Percentiles rank a stretch among this genome's conserved stretches.
These are phyloP conservation scores for Curvularia spicifera DNA, from an alignment of 2,329 filamentous ascomycete genomes.

Conservation along the genomic window DNA sequence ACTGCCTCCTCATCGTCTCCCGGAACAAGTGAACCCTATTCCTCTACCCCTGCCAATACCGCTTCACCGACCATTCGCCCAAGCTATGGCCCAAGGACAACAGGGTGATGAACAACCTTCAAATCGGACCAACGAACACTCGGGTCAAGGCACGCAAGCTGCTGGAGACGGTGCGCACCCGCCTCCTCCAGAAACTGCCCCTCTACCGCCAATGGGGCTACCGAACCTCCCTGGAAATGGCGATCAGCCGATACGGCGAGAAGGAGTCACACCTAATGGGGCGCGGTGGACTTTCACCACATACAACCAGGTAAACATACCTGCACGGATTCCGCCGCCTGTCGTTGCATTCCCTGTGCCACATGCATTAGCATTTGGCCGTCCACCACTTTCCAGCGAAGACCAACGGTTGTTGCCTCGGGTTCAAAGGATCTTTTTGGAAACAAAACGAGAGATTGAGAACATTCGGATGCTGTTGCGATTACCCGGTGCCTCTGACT, in stretches of 20 bases:
- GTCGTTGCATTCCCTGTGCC: conserved; percentile 26
- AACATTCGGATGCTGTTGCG: conserved; percentile 38
- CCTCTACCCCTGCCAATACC: conserved; percentile 31
- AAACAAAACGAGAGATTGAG: conserved; percentile 42
- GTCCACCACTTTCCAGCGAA: conserved; percentile 26
- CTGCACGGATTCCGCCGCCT: conserved; percentile 30
- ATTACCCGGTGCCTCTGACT: conserved; percentile 6
- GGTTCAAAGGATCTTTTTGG: conserved; percentile 32
- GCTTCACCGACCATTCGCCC: conserved; percentile 34
- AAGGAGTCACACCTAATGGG: conserved; percentile 59
- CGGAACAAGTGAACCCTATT: conserved; percentile 20
- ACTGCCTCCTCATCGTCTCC: conserved; percentile 24
- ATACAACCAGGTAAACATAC: conserved; percentile 54
- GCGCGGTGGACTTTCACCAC: conserved; percentile 59
- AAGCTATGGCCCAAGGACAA: conserved; percentile 30
- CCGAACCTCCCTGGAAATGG: conserved; percentile 30
- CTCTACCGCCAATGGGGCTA: conserved; percentile 3
- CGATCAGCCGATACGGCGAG: conserved; percentile 56
- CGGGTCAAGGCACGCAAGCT: conserved; percentile 13
- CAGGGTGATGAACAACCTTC: conserved; percentile 12
- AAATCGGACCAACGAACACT: conserved; percentile 8
- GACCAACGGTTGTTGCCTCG: conserved; percentile 30
- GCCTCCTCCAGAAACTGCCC: conserved; percentile 6
- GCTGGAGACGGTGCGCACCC: conserved; percentile 17
- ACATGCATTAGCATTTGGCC: conserved; percentile 28